A percentile compares a stretch with the other conserved stretches of the same genome.
Evolutionary conservation across 495 filamentous ascomycete genomes (phyloP).

Genomic region (Paragyromitra xinjiangensis): DNA sequence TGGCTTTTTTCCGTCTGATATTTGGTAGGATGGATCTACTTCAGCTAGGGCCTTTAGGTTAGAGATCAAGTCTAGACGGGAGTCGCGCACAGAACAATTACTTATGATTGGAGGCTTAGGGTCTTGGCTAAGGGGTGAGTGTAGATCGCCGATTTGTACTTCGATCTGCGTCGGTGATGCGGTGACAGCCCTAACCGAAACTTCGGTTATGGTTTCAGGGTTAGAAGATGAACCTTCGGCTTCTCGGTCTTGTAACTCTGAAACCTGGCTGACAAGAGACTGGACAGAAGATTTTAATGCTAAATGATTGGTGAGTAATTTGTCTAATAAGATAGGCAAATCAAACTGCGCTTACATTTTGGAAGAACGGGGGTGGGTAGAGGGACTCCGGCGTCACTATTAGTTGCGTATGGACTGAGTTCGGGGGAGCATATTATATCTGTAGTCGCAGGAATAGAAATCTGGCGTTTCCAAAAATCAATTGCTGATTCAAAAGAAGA

Average conservation of each 20-base stretch:
- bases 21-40: conserved; percentile 47
- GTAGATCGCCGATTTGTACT: conserved; percentile 5
- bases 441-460: conserved; percentile 32
- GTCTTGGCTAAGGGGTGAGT: not conserved
- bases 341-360: conserved; percentile 32
- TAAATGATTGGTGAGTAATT: conserved; percentile 31
- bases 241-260: conserved; percentile 23
- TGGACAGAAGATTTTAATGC: conserved; percentile 16
- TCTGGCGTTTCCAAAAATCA: conserved; percentile 41
- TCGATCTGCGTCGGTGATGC: conserved; percentile 18
- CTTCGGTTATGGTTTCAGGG: conserved; percentile 18
- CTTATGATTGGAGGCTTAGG: conserved; percentile 9
- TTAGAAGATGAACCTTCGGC: not conserved
- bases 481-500: conserved; percentile 45
- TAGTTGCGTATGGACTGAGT: conserved; percentile 34
- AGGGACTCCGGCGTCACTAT: conserved; percentile 24
- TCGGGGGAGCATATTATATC: conserved; percentile 40
- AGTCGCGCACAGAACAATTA: not conserved
- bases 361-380: conserved; percentile 14
- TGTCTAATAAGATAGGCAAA: not conserved
- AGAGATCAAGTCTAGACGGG: not conserved
- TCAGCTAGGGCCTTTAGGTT: conserved; percentile 30
- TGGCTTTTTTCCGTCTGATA: conserved; percentile 30
- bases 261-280: not conserved
- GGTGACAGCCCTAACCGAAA: conserved; percentile 18